Conservation (phyloP, 495 filamentous ascomycete genomes). For the Daldinia childiae region DNA sequence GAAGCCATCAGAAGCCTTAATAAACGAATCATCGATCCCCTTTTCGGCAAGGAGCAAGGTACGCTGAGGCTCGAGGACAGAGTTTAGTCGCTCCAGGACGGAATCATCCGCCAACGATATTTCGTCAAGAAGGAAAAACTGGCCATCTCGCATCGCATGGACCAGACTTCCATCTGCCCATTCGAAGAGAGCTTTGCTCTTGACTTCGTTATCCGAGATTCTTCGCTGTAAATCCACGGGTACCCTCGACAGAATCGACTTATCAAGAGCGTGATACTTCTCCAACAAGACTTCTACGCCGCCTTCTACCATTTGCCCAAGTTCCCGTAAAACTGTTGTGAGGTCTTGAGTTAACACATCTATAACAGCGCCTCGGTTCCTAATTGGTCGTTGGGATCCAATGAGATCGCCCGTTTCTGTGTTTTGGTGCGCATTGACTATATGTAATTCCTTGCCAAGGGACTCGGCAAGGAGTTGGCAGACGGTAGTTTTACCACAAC, state of each 20-base stretch:
- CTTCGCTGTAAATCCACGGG: constrained; percentile 61
- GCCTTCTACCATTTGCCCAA: constrained; percentile 41
- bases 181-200: constrained; percentile 87
- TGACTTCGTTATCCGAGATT: constrained; percentile 68
- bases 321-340: constrained; percentile 52
- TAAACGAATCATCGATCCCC: constrained; percentile 79
- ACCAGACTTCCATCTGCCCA: constrained; percentile 97
- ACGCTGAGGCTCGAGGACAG: constrained; percentile 90
- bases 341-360: constrained; percentile 72
- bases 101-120: constrained; percentile 98
- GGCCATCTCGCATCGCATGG: constrained; percentile 87
- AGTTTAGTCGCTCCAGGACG: constrained; percentile 94
- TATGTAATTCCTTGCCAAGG: constrained; percentile 76
- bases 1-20: constrained; percentile 82
- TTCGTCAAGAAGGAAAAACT: constrained; percentile 94
- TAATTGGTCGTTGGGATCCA: constrained; percentile 89
- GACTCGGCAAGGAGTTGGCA: constrained; percentile 91
- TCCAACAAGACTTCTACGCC: constrained; percentile 52
- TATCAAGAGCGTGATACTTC: constrained; percentile 50
- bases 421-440: constrained; percentile 97
- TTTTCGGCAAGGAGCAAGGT: constrained; percentile 94
- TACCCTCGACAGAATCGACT: constrained; percentile 45
- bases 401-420: constrained; percentile 97
- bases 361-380: constrained; percentile 79
- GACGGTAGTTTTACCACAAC: constrained; percentile 96